Evolutionary conservation across 2,329 filamentous ascomycete species (phyloP), one percentile per base, ranked within the genome.

Genomic region (Alternaria ventricosa): DNA sequence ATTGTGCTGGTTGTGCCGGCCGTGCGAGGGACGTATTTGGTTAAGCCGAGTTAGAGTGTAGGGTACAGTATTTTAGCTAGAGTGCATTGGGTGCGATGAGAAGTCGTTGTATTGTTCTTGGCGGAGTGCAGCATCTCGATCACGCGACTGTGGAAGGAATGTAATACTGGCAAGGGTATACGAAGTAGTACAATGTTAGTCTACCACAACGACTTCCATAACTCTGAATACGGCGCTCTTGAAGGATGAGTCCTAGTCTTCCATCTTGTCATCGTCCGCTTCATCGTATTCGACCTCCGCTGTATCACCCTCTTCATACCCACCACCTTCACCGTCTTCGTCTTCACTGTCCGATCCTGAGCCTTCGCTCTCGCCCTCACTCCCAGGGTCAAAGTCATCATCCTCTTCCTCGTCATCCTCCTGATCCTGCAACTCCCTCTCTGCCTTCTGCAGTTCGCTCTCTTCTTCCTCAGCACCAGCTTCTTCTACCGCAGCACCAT

Each of bases 331-430:
- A 7, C 70, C 74, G 4, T 72, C 72, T 6, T 77, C 75, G 10
- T 80, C 79, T 6, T 79, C 79, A 23, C 71, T 77, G 22, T 78
- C 79, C 8, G 60, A 71, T 1, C 79, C 79, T 18, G 74, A 76
- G 7, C 79, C 80, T 47, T 81, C 80, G 27, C 79, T 82, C 59
- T 81, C 80, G 30, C 75, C 80, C 28, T 80, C 80, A 43, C 75
- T 79, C 0, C 77, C 80, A 5, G 80, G 80, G 56, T 81, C 78
- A 54, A 81, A 82, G 60, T 82, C 81, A 41, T 82, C 80, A 43
- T 81, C 78, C 46, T 80, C 78, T 49, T 80, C 79, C 53, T 80
- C 79, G 13, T 81, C 78, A 18, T 82, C 80, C 36, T 82, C 80
- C 44, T 75, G 66, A 12, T 82, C 78, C 45, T 77, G 72, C 36